Evolutionary conservation across 23 red algal species (phyloP), one percentile per base, ranked within the genome.

Genomic region (Pyropia yezoensis): DNA sequence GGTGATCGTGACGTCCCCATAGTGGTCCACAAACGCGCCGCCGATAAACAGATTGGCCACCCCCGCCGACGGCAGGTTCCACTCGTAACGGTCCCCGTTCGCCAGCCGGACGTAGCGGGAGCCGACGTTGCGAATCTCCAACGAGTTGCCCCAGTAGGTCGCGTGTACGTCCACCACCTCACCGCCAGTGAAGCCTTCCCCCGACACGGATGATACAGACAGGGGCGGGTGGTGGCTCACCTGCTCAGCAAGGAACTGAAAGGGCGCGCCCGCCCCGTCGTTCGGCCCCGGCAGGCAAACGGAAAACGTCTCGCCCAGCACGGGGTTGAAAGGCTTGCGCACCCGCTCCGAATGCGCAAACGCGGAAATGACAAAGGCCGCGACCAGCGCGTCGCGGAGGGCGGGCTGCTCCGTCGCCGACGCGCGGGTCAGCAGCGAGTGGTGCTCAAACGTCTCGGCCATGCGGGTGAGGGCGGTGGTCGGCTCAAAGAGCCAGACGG

Each of bases 251-350:
- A 84, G 66, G 14, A 96, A 73, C 17, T 76, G 71, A 54, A 86
- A 82, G 12, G 62, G 73, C 54, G 74, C 70, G 20, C 64, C 54
- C 12, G 82, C 39, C 6, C 39, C 39, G 6, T 8, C 39, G 9
- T 47, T 47, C 7, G 39, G 39, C 0, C 39, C 39, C 39, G 39
- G 39, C 39, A 47, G 11, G 39, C 4, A 47, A 8, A 47, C 39
- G 39, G 39, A 47, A 47, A 47, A 47, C 39, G 67, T 89, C 61
- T 96, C 91, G 18, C 84, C 84, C 25, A 89, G 63, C 17, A 96
- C 70, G 1, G 91, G 84, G 54, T 96, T 89, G 60, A 96, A 96
- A 14, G 91, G 91, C 71, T 96, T 96, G 15, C 75, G 75, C 28
- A 93, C 78, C 25, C 88, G 74, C 69, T 84, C 88, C 2, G 72